A percentile compares a stretch with the other conserved stretches of the same genome.
These are phyloP conservation scores for Blastocystis sp. DNA, from an alignment of 352 stramenopile genomes.

Conservation along the genomic window DNA sequence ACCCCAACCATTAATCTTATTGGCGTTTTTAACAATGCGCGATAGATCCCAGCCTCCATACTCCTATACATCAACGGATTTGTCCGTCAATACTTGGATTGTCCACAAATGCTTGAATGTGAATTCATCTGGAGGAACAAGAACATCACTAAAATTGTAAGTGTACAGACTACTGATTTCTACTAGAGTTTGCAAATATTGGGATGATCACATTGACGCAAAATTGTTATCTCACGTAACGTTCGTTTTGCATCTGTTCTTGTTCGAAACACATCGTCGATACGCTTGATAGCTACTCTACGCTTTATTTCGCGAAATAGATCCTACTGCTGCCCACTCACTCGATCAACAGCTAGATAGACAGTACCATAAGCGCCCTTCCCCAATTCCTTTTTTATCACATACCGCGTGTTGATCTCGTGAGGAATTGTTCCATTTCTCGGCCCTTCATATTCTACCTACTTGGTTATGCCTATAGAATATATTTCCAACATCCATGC, in stretches of 20 bases:
- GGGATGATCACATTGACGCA: constrained; percentile 58
- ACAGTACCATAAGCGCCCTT: constrained; percentile 61
- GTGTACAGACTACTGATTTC: not conserved
- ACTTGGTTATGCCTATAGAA: not conserved
- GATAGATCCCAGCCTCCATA: constrained; percentile 61
- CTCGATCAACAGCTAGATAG: constrained; percentile 36
- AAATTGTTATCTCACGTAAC: constrained; percentile 44
- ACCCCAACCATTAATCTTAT: constrained; percentile 72
- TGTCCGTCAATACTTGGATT: not conserved
- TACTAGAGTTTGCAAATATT: constrained; percentile 60
- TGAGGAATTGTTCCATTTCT: constrained; percentile 22
- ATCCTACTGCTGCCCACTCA: constrained; percentile 11
- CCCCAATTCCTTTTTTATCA: constrained; percentile 60
- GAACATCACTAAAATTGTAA: constrained; percentile 11
- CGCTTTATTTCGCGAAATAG: not conserved
- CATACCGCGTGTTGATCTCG: constrained; percentile 59
- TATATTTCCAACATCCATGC: not conserved
- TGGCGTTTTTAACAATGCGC: constrained; percentile 47
- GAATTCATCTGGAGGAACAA: constrained; percentile 54
- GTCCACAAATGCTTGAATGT: constrained; percentile 61
- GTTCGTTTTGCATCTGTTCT: constrained; percentile 60
- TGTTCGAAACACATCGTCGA: constrained; percentile 60
- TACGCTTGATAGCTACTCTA: constrained; percentile 62
- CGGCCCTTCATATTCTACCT: not conserved
- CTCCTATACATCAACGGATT: not conserved